Conservation (phyloP, 768 basidiomycete genomes). For the Suillus discolor region DNA sequence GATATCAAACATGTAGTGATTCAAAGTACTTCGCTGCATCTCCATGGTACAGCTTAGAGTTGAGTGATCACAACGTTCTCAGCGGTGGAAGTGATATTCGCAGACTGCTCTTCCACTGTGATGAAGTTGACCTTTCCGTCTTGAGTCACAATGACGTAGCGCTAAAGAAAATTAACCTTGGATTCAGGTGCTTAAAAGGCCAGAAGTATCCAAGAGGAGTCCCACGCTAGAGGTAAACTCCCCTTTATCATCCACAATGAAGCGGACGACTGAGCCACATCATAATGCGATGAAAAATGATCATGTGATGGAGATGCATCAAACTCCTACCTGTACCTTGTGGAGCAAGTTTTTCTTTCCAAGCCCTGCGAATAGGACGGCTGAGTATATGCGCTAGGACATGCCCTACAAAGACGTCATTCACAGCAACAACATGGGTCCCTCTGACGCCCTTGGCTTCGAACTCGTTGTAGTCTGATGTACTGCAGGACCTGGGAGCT, state of each 20-base stretch:
- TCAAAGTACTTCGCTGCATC: neutral
- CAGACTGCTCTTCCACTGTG: conserved; percentile 51
- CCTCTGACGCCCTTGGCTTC: conserved; percentile 74
- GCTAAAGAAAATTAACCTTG: conserved; percentile 52
- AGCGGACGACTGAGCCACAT: conserved; percentile 47
- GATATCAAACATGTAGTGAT: neutral
- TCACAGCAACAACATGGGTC: conserved; percentile 74
- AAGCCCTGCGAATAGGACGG: conserved; percentile 47
- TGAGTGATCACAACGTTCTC: conserved; percentile 48
- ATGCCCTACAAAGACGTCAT: conserved; percentile 67
- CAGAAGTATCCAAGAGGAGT: conserved; percentile 37
- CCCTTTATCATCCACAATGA: conserved; percentile 72
- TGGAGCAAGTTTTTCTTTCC: conserved; percentile 64
- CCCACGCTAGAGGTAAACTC: conserved; percentile 56
- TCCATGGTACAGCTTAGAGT: conserved; percentile 17
- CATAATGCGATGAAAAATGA: conserved; percentile 12
- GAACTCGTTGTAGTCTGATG: conserved; percentile 68
- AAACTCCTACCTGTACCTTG: conserved; percentile 52
- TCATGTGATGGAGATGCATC: neutral
- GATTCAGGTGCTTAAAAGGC: conserved; percentile 26
- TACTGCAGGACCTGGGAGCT: conserved; percentile 64
- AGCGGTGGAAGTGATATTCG: conserved; percentile 52
- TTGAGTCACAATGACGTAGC: conserved; percentile 60
- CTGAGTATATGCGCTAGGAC: conserved; percentile 7
- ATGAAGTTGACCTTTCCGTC: conserved; percentile 57